Evolutionary conservation across 495 filamentous ascomycete genomes (phyloP), one percentile per base, ranked within the genome.

Genomic region (Daldinia caldariorum): DNA sequence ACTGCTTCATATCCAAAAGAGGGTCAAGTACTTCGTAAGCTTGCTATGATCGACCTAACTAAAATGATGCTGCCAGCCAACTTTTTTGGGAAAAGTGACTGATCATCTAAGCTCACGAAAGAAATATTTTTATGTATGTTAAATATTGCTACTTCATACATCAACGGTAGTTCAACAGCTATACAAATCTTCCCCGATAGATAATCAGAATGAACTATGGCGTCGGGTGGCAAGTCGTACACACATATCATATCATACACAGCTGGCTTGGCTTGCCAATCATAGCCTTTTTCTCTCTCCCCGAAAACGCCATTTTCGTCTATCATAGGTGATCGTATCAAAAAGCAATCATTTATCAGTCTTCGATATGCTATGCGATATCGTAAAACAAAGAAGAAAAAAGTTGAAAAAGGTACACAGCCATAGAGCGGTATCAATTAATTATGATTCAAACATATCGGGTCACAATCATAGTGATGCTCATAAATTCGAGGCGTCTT

Each of bases 221-320:
- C 43, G 18, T 47, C 43, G 18, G 20, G 43, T 22, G 2, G 20
- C 9, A 47, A 20, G 43, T 47, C 9, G 18, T 8, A 22, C 43
- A 47, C 18, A 9, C 18, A 20, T 47, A 47, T 18, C 8, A 20
- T 16, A 47, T 18, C 8, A 20, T 16, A 47, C 7, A 47, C 41
- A n/a, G n/a, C 18, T 45, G 9, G 18, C 41, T 16, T 45, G 9
- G 18, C 41, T 16, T 45, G 26, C 32, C 32, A 53, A 43, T 37
- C 54, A 47, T 51, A 29, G 20, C 34, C 34, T 26, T 29, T 63
- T 29, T 6, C 59, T 18, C 2, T 55, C 61, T 55, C 69, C 63
- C 63, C 63, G 54, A 43, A 60, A 43, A 59, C 26, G 43, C 45
- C 49, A 60, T 60, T 38, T 67, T 62, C 10, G 55, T 63, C 61